Base-by-base conservation (phyloP, 352 stramenopile genomes). In the Plasmopara halstedii region DNA sequence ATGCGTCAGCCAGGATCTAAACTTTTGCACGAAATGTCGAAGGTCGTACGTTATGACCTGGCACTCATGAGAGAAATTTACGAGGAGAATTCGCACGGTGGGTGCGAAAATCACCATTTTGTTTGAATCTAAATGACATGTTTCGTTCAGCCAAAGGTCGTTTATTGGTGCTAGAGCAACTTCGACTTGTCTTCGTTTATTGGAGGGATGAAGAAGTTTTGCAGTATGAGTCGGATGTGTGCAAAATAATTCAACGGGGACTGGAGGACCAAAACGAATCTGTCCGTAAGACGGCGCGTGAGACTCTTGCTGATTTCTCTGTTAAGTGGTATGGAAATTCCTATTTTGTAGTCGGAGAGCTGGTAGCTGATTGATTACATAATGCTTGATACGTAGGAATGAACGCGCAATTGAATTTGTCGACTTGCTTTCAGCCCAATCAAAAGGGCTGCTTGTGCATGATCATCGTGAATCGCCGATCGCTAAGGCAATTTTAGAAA, bases 41-140 rank as follows among this genome's bases (percentile, higher is more conserved):
- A 87, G 52, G 45, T 71, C 17, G 61, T 73, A 26, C 67, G 73
- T 15, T 89, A 83, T 45, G 78, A 89, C 42, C 26, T 89, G 25
- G 42, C 67, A 32, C 32, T 72, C 2, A 32, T 86, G 34, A 61
- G 49, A 23, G 72, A 61, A 46, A 62, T 84, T 5, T 88, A 68
- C 35, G 33, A 54, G 21, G 49, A 63, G 27, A 53, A 48, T 0
- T 56, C 53, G 19, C 73, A 87, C 46, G 68, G 74, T 85, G n/a
- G n/a, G n/a, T n/a, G n/a, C n/a, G n/a, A n/a, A n/a, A n/a, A n/a
- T n/a, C n/a, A n/a, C n/a, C n/a, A n/a, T n/a, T n/a, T n/a, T n/a
- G n/a, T n/a, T n/a, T n/a, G n/a, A n/a, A n/a, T n/a, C n/a, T n/a
- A n/a, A n/a, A n/a, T n/a, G n/a, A n/a, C n/a, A n/a, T n/a, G n/a